Base-by-base conservation (phyloP, 2,329 filamentous ascomycete species). In the Dothideomycetes sp. region DNA sequence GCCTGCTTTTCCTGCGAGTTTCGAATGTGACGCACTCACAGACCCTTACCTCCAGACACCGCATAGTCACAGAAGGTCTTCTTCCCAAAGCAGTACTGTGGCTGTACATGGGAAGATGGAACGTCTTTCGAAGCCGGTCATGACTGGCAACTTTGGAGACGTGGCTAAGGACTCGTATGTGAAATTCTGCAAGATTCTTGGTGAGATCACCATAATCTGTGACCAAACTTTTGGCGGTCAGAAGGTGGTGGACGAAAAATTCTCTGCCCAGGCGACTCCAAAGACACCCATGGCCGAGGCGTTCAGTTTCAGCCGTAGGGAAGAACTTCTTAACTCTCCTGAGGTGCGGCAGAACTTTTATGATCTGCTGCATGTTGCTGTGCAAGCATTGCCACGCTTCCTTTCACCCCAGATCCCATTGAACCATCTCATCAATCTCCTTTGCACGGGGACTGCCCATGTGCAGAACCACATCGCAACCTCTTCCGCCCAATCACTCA, bases 161-260 rank as follows among this genome's bases (percentile, higher is more conserved):
- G 77, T 78, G 16, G 79, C 85, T 1, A 81, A 80, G 52, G 84
- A 91, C 32, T 91, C 86, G 55, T 95, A 96, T 59, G 70, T 80
- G 39, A 81, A 82, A 38, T 98, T 98, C 51, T 96, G 89, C 56
- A 86, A 94, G 57, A 89, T 98, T 17, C 66, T 98, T 5, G 91
- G 89, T 18, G 93, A 94, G 57, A 93, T 98, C 41, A 94, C 88
- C 2, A 83, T 96, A 33, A 81, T 96, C 24, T 98, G 91, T 60
- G 91, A 98, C 59, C 91, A 94, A 52, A 84, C 89, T 0, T 98
- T 98, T 63, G 93, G 91, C 37, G 91, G 91, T 1, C 91, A 98
- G 63, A 91, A 89, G 22, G 85, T 86, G 0, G 63, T 96, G 35
- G 91, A 98, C 54, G 93, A 98, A 59, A 96, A 95, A 55, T 94